phyloP scores from a whole-genome alignment of 1,139 yeast species.

The Pichiaceae sp. region DNA sequence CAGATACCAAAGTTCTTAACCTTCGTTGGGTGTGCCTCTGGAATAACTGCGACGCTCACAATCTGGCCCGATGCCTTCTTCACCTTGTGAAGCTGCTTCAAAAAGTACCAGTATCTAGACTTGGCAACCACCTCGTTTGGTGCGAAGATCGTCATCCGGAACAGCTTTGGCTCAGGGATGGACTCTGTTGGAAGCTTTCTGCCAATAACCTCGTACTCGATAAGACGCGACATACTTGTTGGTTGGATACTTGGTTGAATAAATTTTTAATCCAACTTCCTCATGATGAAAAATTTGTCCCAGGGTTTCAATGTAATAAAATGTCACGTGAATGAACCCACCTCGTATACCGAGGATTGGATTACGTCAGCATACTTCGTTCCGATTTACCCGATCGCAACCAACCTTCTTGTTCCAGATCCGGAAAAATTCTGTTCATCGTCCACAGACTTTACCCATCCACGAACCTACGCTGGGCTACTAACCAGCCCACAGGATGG shows the following conservation, averaged over 20 bases:
- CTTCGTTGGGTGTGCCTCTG: constrained; percentile 97
- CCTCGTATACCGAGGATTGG: no score
- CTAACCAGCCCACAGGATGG: no score
- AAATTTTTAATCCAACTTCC: no score
- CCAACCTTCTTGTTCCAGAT: no score
- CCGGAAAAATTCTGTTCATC: no score
- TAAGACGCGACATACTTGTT: constrained; percentile 67
- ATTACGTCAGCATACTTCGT: no score
- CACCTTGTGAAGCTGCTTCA: constrained; percentile 98
- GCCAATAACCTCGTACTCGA: constrained; percentile 99
- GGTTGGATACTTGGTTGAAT: background rate
- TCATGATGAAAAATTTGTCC: background rate
- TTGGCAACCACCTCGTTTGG: constrained; percentile 98
- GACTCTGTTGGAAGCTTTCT: constrained; percentile 99
- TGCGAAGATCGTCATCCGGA: constrained; percentile 99
- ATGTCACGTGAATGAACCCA: background rate
- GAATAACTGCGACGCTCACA: constrained; percentile 83
- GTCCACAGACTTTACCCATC: no score
- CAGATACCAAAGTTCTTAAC: constrained; percentile 99
- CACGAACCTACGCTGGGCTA: no score
- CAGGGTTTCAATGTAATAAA: background rate
- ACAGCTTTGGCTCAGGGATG: constrained; percentile 99
- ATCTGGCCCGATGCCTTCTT: constrained; percentile 99
- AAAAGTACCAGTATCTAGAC: constrained; percentile 99
- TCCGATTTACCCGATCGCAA: no score